phyloP scores from a whole-genome alignment of 805 yeast genomes.

The Hanseniaspora meyeri region DNA sequence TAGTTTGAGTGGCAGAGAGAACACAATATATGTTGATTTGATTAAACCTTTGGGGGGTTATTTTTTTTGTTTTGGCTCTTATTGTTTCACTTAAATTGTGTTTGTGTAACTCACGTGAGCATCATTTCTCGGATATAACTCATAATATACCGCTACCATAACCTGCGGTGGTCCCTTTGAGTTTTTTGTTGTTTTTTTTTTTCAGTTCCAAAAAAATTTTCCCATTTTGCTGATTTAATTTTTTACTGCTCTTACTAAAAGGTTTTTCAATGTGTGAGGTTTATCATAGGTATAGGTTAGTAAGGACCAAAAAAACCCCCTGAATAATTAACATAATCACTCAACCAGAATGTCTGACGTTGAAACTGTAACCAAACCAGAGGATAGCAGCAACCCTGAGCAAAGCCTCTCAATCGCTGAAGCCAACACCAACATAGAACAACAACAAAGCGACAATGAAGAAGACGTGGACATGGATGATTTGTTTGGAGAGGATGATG shows the following conservation, averaged over 20 bases:
- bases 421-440: conserved; percentile 10
- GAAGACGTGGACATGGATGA: conserved; percentile 33
- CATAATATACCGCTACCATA: neutral
- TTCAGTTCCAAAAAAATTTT: neutral
- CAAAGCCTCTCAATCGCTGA: conserved; percentile 9
- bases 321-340: too few species aligned
- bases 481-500: conserved; percentile 32
- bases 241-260: too few species aligned
- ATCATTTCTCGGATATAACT: neutral
- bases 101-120: neutral
- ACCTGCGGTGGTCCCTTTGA: neutral
- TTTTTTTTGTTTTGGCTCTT: neutral
- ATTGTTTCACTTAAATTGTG: too few species aligned
- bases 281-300: too few species aligned
- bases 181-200: neutral
- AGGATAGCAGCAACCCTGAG: conserved; percentile 8
- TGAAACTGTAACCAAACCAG: neutral
- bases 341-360: conserved; percentile 1
- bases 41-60: neutral
- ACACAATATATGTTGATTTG: neutral
- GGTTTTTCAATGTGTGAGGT: too few species aligned
- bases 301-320: neutral
- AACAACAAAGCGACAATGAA: conserved; percentile 15
- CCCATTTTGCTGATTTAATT: too few species aligned
- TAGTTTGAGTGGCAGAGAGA: too few species aligned